Conservation (phyloP, 1,139 yeast species). For the Yamadazyma atlantica region DNA sequence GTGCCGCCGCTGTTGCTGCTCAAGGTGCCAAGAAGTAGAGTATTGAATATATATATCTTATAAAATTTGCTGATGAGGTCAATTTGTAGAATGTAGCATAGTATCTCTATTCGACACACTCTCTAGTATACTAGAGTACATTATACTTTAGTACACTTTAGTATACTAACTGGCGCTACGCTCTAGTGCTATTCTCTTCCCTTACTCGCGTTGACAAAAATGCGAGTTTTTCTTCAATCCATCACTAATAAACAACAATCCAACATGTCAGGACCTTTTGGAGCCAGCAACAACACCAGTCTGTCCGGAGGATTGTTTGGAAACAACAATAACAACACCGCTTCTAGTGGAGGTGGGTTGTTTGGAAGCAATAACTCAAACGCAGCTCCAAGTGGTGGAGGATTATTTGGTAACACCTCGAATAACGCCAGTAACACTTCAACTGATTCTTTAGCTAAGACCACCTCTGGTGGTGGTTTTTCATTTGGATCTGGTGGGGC, state of each 20-base stretch:
- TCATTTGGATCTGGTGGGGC: slow-evolving; percentile 9
- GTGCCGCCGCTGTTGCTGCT: slow-evolving; percentile 99
- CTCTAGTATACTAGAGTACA: too few relatives aligned
- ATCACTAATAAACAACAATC: background rate
- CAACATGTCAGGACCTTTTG: slow-evolving; percentile 7
- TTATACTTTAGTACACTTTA: too few relatives aligned
- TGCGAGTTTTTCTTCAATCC: background rate
- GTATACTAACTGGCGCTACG: too few relatives aligned
- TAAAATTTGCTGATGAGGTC: too few relatives aligned
- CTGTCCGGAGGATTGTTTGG: slow-evolving; percentile 6
- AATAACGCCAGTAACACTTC: slow-evolving; percentile 15
- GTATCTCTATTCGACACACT: too few relatives aligned
- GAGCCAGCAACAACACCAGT: slow-evolving; percentile 5
- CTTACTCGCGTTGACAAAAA: too few relatives aligned
- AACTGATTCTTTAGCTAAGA: background rate
- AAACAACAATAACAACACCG: background rate
- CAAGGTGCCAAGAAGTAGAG: slow-evolving; percentile 67
- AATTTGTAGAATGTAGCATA: too few relatives aligned
- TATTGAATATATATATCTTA: background rate
- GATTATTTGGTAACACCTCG: slow-evolving; percentile 14
- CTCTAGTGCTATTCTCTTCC: too few relatives aligned
- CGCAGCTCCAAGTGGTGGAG: slow-evolving; percentile 11
- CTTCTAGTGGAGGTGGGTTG: slow-evolving; percentile 9
- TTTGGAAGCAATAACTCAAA: slow-evolving; percentile 13
- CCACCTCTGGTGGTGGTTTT: background rate